These are phyloP conservation scores for Coemansia javaensis DNA, from an alignment of 192 early-diverging fungal genomes.

Conservation along the genomic window DNA sequence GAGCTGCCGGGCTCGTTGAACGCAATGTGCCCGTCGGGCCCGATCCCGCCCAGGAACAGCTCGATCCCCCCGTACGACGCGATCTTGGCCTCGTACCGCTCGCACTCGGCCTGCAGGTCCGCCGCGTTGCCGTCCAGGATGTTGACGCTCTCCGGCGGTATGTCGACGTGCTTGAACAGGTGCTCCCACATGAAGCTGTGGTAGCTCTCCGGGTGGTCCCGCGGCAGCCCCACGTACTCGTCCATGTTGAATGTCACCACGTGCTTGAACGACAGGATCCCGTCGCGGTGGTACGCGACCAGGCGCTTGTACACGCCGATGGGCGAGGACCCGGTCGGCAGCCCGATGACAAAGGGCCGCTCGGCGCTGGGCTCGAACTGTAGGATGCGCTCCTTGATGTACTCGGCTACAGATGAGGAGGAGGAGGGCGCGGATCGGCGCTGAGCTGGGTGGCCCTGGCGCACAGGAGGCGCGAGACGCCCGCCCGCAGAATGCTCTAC, in stretches of 20 bases:
- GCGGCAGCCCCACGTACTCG: constrained; percentile 78
- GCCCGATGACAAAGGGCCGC: constrained; percentile 78
- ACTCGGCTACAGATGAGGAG: constrained; percentile 56
- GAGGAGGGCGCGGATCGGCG: not conserved
- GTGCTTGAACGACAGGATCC: constrained; percentile 69
- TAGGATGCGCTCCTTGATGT: constrained; percentile 73
- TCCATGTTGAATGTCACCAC: constrained; percentile 93
- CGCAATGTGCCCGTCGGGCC: constrained; percentile 88
- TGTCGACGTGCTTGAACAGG: constrained; percentile 84
- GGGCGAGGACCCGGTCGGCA: constrained; percentile 85
- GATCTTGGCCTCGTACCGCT: constrained; percentile 75
- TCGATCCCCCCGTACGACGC: constrained; percentile 76
- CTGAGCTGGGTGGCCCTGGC: too few relatives aligned
- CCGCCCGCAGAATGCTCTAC: constrained; percentile 1
- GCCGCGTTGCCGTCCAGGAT: constrained; percentile 81
- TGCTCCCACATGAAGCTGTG: constrained; percentile 91
- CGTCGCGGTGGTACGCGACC: constrained; percentile 64
- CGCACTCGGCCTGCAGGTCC: constrained; percentile 76
- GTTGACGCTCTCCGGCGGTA: constrained; percentile 75
- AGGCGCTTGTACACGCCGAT: constrained; percentile 74
- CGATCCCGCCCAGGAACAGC: constrained; percentile 84
- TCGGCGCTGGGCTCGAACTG: constrained; percentile 69
- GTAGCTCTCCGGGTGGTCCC: constrained; percentile 84
- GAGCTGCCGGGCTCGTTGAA: constrained; percentile 90
- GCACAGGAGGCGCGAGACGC: too few relatives aligned